Conservation (phyloP, 2,329 filamentous ascomycete species). For the Botrytis sinoallii region DNA sequence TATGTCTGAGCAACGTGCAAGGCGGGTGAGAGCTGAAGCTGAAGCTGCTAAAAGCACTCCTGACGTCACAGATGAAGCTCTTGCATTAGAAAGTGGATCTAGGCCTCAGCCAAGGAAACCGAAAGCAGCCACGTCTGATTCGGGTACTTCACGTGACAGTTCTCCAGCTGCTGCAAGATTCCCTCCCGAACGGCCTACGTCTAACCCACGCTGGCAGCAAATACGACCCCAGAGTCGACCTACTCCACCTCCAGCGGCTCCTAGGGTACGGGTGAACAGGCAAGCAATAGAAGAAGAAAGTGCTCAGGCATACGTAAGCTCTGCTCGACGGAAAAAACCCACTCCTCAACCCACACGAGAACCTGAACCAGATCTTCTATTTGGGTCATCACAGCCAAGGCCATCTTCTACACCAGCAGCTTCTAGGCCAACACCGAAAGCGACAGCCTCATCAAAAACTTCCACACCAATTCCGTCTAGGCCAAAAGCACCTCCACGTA, state of each 20-base stretch:
- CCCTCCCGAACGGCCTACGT: slow-evolving; percentile 43
- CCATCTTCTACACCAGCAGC: slow-evolving; percentile 33
- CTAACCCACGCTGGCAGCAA: slow-evolving; percentile 60
- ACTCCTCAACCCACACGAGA: slow-evolving; percentile 43
- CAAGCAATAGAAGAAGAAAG: slow-evolving; percentile 76
- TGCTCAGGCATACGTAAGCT: slow-evolving; percentile 82
- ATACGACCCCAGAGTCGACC: slow-evolving; percentile 28
- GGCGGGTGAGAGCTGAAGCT: slow-evolving; percentile 25
- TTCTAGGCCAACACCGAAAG: slow-evolving; percentile 37
- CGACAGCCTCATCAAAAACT: slow-evolving; percentile 44
- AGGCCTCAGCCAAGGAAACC: slow-evolving; percentile 48
- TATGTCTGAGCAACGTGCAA: slow-evolving; percentile 35
- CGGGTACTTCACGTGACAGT: slow-evolving; percentile 44
- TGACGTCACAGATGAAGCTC: slow-evolving; percentile 66
- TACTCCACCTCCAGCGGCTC: slow-evolving; percentile 41
- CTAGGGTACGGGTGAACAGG: slow-evolving; percentile 63
- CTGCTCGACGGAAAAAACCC: slow-evolving; percentile 72
- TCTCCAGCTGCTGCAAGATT: slow-evolving; percentile 48
- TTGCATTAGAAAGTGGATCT: slow-evolving; percentile 70
- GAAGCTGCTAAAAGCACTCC: slow-evolving; percentile 22
- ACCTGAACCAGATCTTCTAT: slow-evolving; percentile 63
- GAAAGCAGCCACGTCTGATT: slow-evolving; percentile 30
- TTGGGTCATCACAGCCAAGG: slow-evolving; percentile 42
- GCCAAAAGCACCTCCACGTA: slow-evolving; percentile 47
- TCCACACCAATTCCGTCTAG: slow-evolving; percentile 45